These are phyloP conservation scores for Heliocybe sulcata DNA, from an alignment of 1,284 basidiomycete genomes.

Conservation along the genomic window DNA sequence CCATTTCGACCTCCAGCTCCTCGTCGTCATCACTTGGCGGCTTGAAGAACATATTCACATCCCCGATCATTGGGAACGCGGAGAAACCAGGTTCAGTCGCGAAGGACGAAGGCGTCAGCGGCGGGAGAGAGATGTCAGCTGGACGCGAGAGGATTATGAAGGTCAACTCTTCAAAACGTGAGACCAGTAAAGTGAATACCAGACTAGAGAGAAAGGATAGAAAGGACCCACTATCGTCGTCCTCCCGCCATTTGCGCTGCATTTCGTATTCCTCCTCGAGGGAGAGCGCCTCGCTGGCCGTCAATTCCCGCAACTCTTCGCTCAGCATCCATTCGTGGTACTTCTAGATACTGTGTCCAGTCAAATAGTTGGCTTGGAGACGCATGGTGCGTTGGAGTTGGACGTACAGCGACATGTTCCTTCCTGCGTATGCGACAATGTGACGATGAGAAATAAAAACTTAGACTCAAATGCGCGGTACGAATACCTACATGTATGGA, in stretches of 20 bases:
- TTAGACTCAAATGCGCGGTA: too few species aligned
- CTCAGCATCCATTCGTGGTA: constrained; percentile 93
- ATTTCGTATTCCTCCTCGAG: constrained; percentile 87
- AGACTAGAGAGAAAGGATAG: neutral
- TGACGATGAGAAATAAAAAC: too few species aligned
- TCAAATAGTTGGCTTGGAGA: constrained; percentile 3
- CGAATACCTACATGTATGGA: constrained; percentile 59
- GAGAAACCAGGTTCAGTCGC: constrained; percentile 26
- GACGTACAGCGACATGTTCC: constrained; percentile 55
- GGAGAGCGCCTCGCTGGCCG: constrained; percentile 81
- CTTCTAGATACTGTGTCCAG: constrained; percentile 35
- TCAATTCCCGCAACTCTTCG: constrained; percentile 67
- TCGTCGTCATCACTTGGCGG: constrained; percentile 31
- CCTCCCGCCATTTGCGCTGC: constrained; percentile 91
- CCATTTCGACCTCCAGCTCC: constrained; percentile 52
- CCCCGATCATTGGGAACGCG: constrained; percentile 77
- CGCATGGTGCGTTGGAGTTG: constrained; percentile 3
- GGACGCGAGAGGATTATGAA: constrained; percentile 75
- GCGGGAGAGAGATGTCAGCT: constrained; percentile 19
- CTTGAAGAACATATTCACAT: constrained; percentile 88
- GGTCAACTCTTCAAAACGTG: constrained; percentile 60
- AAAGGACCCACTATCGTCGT: constrained; percentile 69
- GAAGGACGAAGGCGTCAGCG: constrained; percentile 8
- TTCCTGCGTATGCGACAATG: too few species aligned
- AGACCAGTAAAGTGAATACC: constrained; percentile 2